Conservation (phyloP, 192 early-diverging fungal genomes). For the Helicostylum pulchrum region DNA sequence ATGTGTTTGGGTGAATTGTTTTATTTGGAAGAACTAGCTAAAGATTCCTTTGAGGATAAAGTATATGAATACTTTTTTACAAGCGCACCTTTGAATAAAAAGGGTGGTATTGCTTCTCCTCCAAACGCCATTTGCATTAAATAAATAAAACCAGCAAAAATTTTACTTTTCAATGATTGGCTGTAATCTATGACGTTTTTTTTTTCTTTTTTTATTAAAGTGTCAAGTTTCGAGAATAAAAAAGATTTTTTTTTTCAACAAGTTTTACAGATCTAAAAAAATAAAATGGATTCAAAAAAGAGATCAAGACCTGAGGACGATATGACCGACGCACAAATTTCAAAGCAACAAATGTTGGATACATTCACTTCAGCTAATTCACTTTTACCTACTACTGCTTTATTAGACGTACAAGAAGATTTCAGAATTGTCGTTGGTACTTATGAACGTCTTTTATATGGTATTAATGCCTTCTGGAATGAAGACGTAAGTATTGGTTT, state of each 20-base stretch:
- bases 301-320: conserved; percentile 13
- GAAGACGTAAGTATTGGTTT: not conserved
- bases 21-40: conserved; percentile 23
- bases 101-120: conserved; percentile 22
- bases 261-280: not conserved
- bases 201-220: no score
- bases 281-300: conserved; percentile 4
- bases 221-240: no score
- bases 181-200: no score
- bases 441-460: conserved; percentile 97
- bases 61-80: conserved; percentile 28
- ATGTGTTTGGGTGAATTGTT: conserved; percentile 31
- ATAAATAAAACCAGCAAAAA: not conserved
- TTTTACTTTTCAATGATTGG: not conserved
- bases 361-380: not conserved
- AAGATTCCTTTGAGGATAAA: conserved; percentile 17
- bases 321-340: not conserved
- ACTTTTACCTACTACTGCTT: conserved; percentile 1
- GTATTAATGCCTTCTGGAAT: conserved; percentile 69
- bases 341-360: conserved; percentile 9
- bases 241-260: no score
- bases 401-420: conserved; percentile 32
- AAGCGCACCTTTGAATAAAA: conserved; percentile 25
- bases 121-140: conserved; percentile 32
- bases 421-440: conserved; percentile 78